phyloP scores from a whole-genome alignment of 495 filamentous ascomycete genomes.

The Schizothecium vesticola region DNA sequence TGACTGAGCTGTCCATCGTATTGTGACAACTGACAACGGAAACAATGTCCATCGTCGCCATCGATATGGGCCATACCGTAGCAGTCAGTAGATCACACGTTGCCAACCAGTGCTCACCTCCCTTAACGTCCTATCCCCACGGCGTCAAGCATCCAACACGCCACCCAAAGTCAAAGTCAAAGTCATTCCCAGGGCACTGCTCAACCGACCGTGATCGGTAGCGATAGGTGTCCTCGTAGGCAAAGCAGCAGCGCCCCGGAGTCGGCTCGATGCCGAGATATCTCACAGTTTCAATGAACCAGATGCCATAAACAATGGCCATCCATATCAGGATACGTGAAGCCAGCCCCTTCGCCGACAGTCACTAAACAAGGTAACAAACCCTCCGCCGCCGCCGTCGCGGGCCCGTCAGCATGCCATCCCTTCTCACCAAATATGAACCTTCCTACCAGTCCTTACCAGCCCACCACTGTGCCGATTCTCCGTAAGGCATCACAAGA shows the following conservation, averaged over 20 bases:
- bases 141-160: not conserved
- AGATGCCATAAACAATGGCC: not conserved
- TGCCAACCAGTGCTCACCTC: not conserved
- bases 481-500: not conserved
- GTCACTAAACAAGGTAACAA: not conserved
- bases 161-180: not conserved
- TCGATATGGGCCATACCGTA: not conserved
- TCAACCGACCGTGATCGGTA: not conserved
- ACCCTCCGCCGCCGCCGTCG: not conserved
- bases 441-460: no score
- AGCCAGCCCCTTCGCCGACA: not conserved
- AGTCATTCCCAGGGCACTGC: not conserved
- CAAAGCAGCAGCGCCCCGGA: not conserved
- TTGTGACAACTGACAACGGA: not conserved
- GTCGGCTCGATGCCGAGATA: not conserved
- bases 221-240: not conserved
- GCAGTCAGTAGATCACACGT: not conserved
- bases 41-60: not conserved
- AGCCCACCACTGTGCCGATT: not conserved
- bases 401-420: not conserved
- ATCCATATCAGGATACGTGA: not conserved
- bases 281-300: not conserved
- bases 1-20: not conserved
- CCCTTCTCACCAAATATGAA: not conserved
- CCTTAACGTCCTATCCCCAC: not conserved